A percentile compares a stretch with the other conserved stretches of the same genome.
These are phyloP conservation scores for Aspergillus cejpii DNA, from an alignment of 2,329 filamentous ascomycete genomes.

Conservation along the genomic window DNA sequence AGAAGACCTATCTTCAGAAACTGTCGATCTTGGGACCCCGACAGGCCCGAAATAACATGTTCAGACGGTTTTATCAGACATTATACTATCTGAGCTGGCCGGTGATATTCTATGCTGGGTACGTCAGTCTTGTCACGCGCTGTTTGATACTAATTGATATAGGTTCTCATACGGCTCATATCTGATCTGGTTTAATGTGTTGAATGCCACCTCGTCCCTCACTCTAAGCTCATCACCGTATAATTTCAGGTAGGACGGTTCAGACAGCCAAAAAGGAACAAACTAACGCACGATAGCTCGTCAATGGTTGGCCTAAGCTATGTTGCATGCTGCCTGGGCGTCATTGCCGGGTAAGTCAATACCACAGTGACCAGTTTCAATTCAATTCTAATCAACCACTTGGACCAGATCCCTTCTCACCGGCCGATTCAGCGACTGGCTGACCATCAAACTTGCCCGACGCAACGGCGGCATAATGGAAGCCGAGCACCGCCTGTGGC, in stretches of 20 bases:
- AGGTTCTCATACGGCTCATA: conserved; percentile 39
- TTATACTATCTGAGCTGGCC: conserved; percentile 36
- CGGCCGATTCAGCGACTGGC: conserved; percentile 37
- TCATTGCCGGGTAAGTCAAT: conserved; percentile 24
- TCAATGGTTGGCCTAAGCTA: conserved; percentile 38
- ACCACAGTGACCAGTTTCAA: background rate
- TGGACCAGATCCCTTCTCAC: conserved; percentile 32
- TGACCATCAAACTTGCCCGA: conserved; percentile 34
- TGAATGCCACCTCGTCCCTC: conserved; percentile 37
- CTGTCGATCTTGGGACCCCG: conserved; percentile 26
- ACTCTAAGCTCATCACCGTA: conserved; percentile 34
- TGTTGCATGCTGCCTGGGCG: conserved; percentile 32
- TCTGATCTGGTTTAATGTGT: conserved; percentile 37
- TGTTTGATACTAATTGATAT: conserved; percentile 1
- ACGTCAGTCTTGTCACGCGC: background rate
- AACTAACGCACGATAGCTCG: conserved; percentile 23
- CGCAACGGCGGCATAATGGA: conserved; percentile 39
- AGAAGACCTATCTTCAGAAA: conserved; percentile 32
- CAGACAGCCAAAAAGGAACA: background rate
- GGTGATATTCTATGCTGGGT: conserved; percentile 37
- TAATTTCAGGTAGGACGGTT: conserved; percentile 28
- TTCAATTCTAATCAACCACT: background rate
- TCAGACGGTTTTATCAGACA: conserved; percentile 28
- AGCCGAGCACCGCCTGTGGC: conserved; percentile 40
- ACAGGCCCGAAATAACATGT: conserved; percentile 29